A percentile compares a stretch with the other conserved stretches of the same genome.
These are phyloP conservation scores for Jasminum sambac DNA, from an alignment of 257 asterid species.

Conservation along the genomic window DNA sequence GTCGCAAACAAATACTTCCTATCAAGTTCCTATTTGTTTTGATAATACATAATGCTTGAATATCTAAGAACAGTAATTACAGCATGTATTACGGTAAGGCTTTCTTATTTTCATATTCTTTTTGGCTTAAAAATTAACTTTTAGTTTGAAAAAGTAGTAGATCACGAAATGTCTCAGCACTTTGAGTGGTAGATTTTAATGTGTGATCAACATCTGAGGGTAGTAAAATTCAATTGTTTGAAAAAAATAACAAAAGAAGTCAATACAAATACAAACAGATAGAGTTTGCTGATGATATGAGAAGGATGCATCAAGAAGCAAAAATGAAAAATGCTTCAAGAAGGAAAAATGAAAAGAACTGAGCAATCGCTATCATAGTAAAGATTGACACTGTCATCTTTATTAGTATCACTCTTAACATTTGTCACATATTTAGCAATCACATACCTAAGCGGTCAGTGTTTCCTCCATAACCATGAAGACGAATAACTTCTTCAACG, in stretches of 20 bases:
- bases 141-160: too few species aligned
- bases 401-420: constrained; percentile 5
- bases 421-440: constrained; percentile 19
- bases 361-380: background rate
- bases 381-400: background rate
- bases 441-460: constrained; percentile 72
- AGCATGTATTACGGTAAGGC: background rate
- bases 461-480: constrained; percentile 65
- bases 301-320: background rate
- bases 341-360: background rate
- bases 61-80: background rate
- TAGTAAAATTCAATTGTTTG: too few species aligned
- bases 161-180: too few species aligned
- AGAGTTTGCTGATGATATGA: background rate
- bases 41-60: background rate
- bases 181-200: too few species aligned
- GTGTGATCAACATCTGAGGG: too few species aligned
- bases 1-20: background rate
- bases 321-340: background rate
- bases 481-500: constrained; percentile 86
- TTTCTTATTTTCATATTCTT: too few species aligned
- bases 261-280: background rate
- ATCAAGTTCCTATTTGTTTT: background rate
- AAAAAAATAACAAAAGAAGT: too few species aligned
- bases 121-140: too few species aligned